phyloP scores from a whole-genome alignment of 2,329 filamentous ascomycete species.

The Diaporthe velutina region DNA sequence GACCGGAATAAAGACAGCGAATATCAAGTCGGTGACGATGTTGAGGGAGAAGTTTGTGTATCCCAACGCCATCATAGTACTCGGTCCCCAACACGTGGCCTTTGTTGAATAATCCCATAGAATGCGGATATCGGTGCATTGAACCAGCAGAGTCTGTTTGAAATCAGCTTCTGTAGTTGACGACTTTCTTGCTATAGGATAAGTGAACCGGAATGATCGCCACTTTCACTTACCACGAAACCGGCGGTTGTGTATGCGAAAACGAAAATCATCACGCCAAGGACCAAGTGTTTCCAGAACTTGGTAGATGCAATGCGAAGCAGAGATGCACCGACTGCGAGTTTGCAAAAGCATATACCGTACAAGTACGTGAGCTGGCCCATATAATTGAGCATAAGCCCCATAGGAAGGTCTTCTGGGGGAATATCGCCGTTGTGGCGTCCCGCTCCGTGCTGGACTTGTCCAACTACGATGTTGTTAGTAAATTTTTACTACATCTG shows the following conservation, averaged over 20 bases:
- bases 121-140: constrained; percentile 60
- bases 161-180: not conserved
- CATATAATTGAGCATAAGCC: constrained; percentile 57
- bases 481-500: not conserved
- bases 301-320: constrained; percentile 55
- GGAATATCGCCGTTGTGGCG: constrained; percentile 58
- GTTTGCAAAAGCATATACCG: constrained; percentile 56
- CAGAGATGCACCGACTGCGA: constrained; percentile 57
- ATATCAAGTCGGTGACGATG: constrained; percentile 47
- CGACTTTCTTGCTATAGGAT: not conserved
- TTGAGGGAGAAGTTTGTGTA: constrained; percentile 56
- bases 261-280: constrained; percentile 54
- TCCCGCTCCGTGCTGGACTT: constrained; percentile 45
- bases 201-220: not conserved
- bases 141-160: constrained; percentile 57
- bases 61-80: constrained; percentile 55
- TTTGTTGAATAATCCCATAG: constrained; percentile 58
- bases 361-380: constrained; percentile 59
- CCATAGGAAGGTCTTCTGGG: constrained; percentile 48
- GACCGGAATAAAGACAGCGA: constrained; percentile 47
- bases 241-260: constrained; percentile 48
- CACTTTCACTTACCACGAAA: constrained; percentile 51
- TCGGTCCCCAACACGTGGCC: constrained; percentile 56
- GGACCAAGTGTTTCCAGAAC: constrained; percentile 52
- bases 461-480: not conserved